phyloP scores from a whole-genome alignment of 176 grass and related monocot species.

The Juncus effusus region DNA sequence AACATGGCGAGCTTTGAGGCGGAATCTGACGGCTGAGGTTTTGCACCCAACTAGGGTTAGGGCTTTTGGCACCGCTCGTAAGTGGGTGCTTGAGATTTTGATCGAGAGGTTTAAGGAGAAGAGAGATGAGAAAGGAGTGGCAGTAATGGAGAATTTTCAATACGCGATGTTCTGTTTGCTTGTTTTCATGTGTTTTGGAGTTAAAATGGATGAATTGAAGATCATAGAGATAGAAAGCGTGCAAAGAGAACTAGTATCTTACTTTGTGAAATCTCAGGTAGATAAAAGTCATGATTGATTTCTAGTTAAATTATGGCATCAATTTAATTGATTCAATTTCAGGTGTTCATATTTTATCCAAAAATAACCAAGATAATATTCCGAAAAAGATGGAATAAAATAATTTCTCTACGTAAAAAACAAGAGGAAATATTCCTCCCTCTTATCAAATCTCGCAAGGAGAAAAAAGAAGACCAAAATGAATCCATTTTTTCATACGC shows the following conservation, averaged over 20 bases:
- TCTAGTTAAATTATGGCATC: background rate
- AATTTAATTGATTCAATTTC: background rate
- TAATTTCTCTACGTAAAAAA: constrained; percentile 32
- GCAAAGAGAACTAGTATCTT: constrained; percentile 28
- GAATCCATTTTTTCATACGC: constrained; percentile 26
- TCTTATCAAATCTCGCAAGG: constrained; percentile 26
- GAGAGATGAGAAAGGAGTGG: background rate
- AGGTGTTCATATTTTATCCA: constrained; percentile 43
- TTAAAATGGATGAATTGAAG: constrained; percentile 13
- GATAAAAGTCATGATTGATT: too few species aligned
- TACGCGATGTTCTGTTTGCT: constrained; percentile 70
- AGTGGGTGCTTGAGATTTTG: constrained; percentile 40
- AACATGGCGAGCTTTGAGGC: constrained; percentile 45
- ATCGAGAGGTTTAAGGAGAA: constrained; percentile 11
- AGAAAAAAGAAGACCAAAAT: constrained; percentile 14
- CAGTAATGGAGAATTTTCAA: constrained; percentile 53
- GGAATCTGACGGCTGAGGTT: constrained; percentile 37
- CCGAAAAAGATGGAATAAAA: constrained; percentile 42
- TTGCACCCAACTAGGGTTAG: constrained; percentile 51
- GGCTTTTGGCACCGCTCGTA: constrained; percentile 30
- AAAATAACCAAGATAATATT: constrained; percentile 51
- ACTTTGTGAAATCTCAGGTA: too few species aligned
- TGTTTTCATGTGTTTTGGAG: constrained; percentile 76
- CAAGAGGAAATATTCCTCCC: constrained; percentile 52
- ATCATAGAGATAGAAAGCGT: constrained; percentile 36